These are phyloP conservation scores for Anastatica hierochuntica DNA, from an alignment of 345 rosid species.

Conservation along the genomic window DNA sequence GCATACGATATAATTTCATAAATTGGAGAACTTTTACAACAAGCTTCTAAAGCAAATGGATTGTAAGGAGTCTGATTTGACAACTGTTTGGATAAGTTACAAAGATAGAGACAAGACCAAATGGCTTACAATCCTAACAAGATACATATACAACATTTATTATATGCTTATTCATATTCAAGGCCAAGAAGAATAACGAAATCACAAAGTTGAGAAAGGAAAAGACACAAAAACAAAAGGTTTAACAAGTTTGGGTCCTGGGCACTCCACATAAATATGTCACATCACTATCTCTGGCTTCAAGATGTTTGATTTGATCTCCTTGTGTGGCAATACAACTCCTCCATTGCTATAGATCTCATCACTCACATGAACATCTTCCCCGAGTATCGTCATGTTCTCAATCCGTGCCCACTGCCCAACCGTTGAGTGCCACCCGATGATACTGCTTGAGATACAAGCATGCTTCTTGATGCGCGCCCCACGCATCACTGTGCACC, in stretches of 20 bases:
- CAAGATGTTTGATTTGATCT: slow-evolving; percentile 91
- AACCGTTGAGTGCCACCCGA: slow-evolving; percentile 95
- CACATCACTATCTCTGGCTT: slow-evolving; percentile 99
- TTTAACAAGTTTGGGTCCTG: background rate
- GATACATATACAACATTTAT: slow-evolving; percentile 6
- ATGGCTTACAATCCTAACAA: too few relatives aligned
- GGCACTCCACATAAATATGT: too few relatives aligned
- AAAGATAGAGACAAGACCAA: too few relatives aligned
- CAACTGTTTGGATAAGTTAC: too few relatives aligned
- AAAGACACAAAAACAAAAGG: background rate
- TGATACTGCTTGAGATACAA: slow-evolving; percentile 84
- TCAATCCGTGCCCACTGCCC: slow-evolving; percentile 97
- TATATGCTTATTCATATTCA: slow-evolving; percentile 16
- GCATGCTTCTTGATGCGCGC: slow-evolving; percentile 93
- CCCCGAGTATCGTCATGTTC: slow-evolving; percentile 97
- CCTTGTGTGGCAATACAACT: slow-evolving; percentile 93
- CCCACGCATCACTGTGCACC: slow-evolving; percentile 95
- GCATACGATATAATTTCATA: too few relatives aligned
- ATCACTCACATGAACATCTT: slow-evolving; percentile 90
- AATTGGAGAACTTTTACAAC: too few relatives aligned
- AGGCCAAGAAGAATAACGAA: slow-evolving; percentile 14
- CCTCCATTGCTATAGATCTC: slow-evolving; percentile 98
- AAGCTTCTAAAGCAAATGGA: too few relatives aligned
- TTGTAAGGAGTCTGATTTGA: too few relatives aligned
- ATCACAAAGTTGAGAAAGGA: background rate